phyloP scores from a whole-genome alignment of 2,329 filamentous ascomycete genomes.

The Penicillium olsonii region DNA sequence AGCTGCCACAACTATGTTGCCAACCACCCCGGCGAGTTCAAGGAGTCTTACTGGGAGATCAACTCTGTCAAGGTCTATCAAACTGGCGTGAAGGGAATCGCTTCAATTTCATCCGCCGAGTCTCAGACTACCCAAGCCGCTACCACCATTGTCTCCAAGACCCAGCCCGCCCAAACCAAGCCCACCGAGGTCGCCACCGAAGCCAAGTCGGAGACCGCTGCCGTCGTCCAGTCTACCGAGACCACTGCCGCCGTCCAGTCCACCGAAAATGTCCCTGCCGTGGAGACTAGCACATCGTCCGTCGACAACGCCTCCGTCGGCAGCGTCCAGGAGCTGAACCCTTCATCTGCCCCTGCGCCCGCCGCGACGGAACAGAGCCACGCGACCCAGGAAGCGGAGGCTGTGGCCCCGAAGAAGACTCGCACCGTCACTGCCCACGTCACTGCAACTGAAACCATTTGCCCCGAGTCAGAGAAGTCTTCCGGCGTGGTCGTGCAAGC shows the following conservation, averaged over 20 bases:
- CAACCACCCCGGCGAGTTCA: constrained; percentile 68
- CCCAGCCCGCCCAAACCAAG: background rate
- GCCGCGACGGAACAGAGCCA: constrained; percentile 1
- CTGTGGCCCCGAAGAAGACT: constrained; percentile 3
- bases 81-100: constrained; percentile 18
- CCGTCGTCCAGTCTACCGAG: background rate
- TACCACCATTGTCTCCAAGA: background rate
- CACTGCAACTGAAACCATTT: constrained; percentile 21
- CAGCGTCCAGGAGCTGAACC: background rate
- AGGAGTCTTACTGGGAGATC: constrained; percentile 76
- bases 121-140: background rate
- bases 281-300: background rate
- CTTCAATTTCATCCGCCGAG: constrained; percentile 5
- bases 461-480: constrained; percentile 9
- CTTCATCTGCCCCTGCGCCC: background rate
- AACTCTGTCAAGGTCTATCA: constrained; percentile 69
- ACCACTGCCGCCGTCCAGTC: background rate
- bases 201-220: background rate
- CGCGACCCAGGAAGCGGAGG: background rate
- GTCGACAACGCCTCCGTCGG: background rate
- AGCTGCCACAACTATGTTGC: constrained; percentile 72
- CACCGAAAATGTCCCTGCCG: no score
- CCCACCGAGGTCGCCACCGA: background rate
- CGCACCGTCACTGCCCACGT: constrained; percentile 11
- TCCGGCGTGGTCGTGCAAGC: background rate